phyloP scores from a whole-genome alignment of 73 alveolate genomes.

The Loxodes magnus region DNA sequence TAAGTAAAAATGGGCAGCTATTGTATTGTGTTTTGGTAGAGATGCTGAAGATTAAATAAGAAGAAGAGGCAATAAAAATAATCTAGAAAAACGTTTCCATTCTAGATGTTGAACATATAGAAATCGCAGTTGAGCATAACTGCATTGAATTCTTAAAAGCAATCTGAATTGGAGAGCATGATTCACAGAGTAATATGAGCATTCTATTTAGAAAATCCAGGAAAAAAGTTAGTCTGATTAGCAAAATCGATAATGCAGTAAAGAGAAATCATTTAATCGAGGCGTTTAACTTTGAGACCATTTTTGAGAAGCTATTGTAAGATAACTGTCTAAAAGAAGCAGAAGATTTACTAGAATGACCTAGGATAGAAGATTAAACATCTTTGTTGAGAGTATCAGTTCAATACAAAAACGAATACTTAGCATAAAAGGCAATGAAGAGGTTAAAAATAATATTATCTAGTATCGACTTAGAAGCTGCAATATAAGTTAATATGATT shows the following conservation, averaged over 20 bases:
- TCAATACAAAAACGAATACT: not conserved
- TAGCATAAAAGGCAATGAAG: not conserved
- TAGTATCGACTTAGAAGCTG: not conserved
- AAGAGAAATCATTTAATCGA: not conserved
- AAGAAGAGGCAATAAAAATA: too few relatives aligned
- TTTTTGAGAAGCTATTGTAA: not conserved
- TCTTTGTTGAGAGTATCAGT: not conserved
- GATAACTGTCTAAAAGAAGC: not conserved
- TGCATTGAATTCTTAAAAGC: not conserved
- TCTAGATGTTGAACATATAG: not conserved
- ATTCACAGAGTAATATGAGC: not conserved
- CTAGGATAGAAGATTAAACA: not conserved
- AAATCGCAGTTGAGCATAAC: not conserved
- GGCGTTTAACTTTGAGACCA: not conserved
- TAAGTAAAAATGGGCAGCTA: too few relatives aligned
- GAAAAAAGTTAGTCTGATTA: not conserved
- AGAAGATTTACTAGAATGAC: conserved; percentile 4
- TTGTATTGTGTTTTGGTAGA: too few relatives aligned
- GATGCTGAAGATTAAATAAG: too few relatives aligned
- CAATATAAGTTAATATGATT: not conserved
- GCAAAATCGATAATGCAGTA: conserved; percentile 6
- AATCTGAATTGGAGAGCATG: conserved; percentile 10
- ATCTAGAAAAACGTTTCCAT: too few relatives aligned
- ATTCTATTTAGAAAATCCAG: not conserved
- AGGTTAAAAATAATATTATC: not conserved